Conservation (phyloP, 345 rosid genomes). For the Euphorbia tirucalli region DNA sequence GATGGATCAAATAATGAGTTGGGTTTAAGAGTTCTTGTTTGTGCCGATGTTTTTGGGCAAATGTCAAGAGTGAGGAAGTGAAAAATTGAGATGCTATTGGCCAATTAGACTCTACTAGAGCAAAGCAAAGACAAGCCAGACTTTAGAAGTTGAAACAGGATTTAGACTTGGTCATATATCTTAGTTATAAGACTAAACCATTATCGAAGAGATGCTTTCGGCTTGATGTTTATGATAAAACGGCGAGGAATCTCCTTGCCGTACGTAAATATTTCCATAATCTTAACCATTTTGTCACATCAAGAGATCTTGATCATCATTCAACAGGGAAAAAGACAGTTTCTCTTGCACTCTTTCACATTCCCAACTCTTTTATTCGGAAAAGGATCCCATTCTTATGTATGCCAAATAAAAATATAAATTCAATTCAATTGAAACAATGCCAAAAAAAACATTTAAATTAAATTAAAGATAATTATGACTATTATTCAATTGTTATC, state of each 20-base stretch:
- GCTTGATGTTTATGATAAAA: background rate
- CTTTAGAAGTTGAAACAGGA: background rate
- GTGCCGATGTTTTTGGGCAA: slow-evolving; percentile 7
- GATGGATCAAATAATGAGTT: background rate
- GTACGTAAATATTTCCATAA: no score
- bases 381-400: background rate
- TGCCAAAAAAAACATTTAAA: background rate
- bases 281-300: background rate
- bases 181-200: background rate
- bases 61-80: background rate
- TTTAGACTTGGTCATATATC: background rate
- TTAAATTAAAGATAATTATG: no score
- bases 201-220: slow-evolving; percentile 2
- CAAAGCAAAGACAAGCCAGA: background rate
- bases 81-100: background rate
- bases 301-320: background rate
- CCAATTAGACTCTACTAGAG: background rate
- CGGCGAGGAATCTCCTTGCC: background rate
- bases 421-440: background rate
- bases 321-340: background rate
- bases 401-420: background rate
- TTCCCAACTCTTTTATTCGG: background rate
- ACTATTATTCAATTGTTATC: no score
- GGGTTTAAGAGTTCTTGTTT: background rate
- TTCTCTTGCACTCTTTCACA: background rate